Evolutionary conservation across 257 asterid genomes (phyloP), one percentile per base, ranked within the genome.

Genomic region (Ehretia macrophylla): DNA sequence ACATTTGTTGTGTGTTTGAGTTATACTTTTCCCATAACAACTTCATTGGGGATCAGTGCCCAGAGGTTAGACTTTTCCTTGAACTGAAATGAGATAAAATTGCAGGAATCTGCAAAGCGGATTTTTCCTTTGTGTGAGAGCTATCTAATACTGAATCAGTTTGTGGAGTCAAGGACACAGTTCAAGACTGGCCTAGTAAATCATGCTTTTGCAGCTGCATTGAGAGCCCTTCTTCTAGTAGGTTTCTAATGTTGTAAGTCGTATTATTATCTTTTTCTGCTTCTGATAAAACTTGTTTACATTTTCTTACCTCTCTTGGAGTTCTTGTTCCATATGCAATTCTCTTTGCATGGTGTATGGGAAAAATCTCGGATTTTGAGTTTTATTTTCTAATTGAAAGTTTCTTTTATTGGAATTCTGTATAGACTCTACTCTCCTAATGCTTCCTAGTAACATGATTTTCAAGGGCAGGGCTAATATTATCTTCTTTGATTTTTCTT

Each of bases 141-240:
- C 80, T 92, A 81, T 77, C 56, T 92, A 59, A 62, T 78, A 50
- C 75, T 88, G 50, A 79, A 76, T 67, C 95, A 88, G 71, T 92
- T 88, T 80, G 97, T 88, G 54, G 99, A 92, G 80, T 75, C 87
- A 61, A 78, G 94, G 76, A 88, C 99, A 59, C 96, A 83, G 71
- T 86, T 84, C 91, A 86, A 86, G 81, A 79, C 77, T 40, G 97
- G 99, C 62, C 79, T 92, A 59, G 97, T 92, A 39, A 92, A 92
- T 73, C 99, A 92, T 68, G 99, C 99, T 32, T 88, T 92, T 68
- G 95, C 99, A 18, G 93, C 99, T 69, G 96, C 96, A 53, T 85
- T 92, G 21, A 78, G 97, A 79, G 78, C 95, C 53, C 82, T 92
- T 59, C 93, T 92, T 56, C 87, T 92, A 47, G 99, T 92, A 81